Percentiles rank a stretch among this genome's conserved stretches.
phyloP scores from a whole-genome alignment of 257 asterid genomes.

The Solanum chiquidenum region DNA sequence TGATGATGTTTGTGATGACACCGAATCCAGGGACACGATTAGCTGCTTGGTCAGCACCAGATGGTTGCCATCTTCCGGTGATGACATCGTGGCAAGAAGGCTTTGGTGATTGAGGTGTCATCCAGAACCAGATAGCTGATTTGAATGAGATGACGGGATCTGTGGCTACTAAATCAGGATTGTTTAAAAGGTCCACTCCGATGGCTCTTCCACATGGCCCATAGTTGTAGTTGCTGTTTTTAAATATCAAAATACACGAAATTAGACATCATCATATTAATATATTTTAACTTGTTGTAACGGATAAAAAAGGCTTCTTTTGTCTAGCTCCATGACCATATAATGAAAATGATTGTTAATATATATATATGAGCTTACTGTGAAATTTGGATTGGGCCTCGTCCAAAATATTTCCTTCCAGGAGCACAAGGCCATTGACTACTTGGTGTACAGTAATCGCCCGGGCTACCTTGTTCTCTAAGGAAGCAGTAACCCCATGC shows the following conservation, averaged over 20 bases:
- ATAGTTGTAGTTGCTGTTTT: conserved; percentile 24
- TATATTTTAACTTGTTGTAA: too few species aligned
- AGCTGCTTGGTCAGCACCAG: background rate
- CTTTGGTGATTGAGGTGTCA: conserved; percentile 25
- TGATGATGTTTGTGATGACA: conserved; percentile 21
- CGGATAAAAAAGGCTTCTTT: too few species aligned
- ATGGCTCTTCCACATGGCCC: conserved; percentile 24
- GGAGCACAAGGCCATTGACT: conserved; percentile 28
- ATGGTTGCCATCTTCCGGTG: conserved; percentile 17
- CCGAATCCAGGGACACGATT: conserved; percentile 25
- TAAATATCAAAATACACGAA: background rate
- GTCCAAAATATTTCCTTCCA: conserved; percentile 13
- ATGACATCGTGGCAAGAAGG: conserved; percentile 27
- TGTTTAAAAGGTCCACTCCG: conserved; percentile 1
- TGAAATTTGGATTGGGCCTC: conserved; percentile 26
- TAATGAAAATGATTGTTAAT: background rate
- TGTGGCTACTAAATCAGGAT: conserved; percentile 21
- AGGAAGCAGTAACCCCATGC: conserved; percentile 29
- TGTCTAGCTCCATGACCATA: too few species aligned
- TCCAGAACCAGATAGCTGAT: conserved; percentile 34
- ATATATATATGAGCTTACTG: conserved; percentile 5
- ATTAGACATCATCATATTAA: background rate
- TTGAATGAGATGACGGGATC: conserved; percentile 19
- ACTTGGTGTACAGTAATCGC: background rate
- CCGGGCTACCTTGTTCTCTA: conserved; percentile 13